Conservation (phyloP, 2,329 filamentous ascomycete species). For the Metarhizium anisopliae region DNA sequence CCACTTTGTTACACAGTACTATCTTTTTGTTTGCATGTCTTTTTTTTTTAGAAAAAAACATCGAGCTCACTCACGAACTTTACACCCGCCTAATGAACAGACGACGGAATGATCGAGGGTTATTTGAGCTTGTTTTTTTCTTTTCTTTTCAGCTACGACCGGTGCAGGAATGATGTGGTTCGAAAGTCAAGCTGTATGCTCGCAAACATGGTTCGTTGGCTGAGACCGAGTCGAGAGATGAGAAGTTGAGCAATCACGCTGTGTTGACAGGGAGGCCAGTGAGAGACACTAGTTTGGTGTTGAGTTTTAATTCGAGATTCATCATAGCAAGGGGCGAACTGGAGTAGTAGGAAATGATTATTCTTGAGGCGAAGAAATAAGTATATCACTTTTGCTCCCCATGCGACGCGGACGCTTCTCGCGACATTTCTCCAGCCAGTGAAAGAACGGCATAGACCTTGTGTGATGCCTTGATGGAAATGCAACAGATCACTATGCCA, state of each 20-base stretch:
- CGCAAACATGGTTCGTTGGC: not conserved
- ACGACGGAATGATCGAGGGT: constrained; percentile 13
- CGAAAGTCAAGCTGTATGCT: not conserved
- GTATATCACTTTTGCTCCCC: not conserved
- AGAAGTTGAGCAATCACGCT: not conserved
- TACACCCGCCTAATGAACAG: constrained; percentile 9
- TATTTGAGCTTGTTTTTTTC: constrained; percentile 9
- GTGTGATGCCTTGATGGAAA: too few species aligned
- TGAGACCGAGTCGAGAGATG: not conserved
- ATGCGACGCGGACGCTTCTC: too few species aligned
- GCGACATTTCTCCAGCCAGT: too few species aligned
- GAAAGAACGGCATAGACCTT: too few species aligned
- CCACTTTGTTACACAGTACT: constrained; percentile 21
- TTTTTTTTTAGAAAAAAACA: not conserved
- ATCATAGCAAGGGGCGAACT: constrained; percentile 26
- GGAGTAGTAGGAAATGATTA: constrained; percentile 21
- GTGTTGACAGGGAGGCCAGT: constrained; percentile 7
- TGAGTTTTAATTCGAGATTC: constrained; percentile 17
- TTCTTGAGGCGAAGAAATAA: constrained; percentile 14
- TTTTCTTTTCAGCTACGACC: constrained; percentile 5
- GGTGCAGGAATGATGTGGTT: not conserved
- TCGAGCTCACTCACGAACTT: constrained; percentile 2
- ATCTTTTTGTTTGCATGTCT: constrained; percentile 14
- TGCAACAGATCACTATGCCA: too few species aligned
- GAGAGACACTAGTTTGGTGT: constrained; percentile 10